phyloP scores from a whole-genome alignment of 306 rosid genomes.

The Glycyrrhiza uralensis region DNA sequence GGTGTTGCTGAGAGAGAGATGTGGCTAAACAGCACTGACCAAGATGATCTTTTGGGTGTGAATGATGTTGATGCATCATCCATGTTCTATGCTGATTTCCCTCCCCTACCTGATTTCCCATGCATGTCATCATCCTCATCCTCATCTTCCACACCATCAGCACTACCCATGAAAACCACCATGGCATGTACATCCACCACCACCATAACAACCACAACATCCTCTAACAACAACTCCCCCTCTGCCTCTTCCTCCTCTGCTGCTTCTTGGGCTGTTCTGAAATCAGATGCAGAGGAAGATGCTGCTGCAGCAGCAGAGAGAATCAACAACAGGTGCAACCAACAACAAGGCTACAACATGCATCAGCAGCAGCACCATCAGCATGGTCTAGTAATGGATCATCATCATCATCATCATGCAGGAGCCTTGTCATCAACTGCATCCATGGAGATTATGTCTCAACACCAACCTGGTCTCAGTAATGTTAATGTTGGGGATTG shows the following conservation, averaged over 20 bases:
- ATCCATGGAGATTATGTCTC: conserved; percentile 63
- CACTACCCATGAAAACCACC: conserved; percentile 42
- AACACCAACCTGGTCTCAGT: neutral
- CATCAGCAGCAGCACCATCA: neutral
- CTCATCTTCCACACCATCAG: conserved; percentile 44
- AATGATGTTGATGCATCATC: conserved; percentile 39
- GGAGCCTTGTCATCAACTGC: conserved; percentile 51
- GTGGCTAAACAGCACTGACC: conserved; percentile 52
- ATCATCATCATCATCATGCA: conserved; percentile 22
- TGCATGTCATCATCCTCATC: conserved; percentile 96
- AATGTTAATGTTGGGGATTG: conserved; percentile 32
- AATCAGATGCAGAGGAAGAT: conserved; percentile 49
- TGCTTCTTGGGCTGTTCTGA: conserved; percentile 72
- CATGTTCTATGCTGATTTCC: conserved; percentile 75
- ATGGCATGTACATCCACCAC: conserved; percentile 26
- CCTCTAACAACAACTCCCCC: conserved; percentile 49
- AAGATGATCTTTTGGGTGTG: conserved; percentile 44
- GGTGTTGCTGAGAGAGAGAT: conserved; percentile 40
- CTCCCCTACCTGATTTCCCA: conserved; percentile 74
- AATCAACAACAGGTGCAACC: too few relatives aligned
- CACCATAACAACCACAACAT: conserved; percentile 2
- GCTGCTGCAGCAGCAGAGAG: conserved; percentile 32
- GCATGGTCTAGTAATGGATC: neutral
- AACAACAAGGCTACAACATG: neutral
- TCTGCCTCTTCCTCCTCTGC: conserved; percentile 64